Conservation (phyloP, 768 basidiomycete genomes). For the Mycena belliarum region DNA sequence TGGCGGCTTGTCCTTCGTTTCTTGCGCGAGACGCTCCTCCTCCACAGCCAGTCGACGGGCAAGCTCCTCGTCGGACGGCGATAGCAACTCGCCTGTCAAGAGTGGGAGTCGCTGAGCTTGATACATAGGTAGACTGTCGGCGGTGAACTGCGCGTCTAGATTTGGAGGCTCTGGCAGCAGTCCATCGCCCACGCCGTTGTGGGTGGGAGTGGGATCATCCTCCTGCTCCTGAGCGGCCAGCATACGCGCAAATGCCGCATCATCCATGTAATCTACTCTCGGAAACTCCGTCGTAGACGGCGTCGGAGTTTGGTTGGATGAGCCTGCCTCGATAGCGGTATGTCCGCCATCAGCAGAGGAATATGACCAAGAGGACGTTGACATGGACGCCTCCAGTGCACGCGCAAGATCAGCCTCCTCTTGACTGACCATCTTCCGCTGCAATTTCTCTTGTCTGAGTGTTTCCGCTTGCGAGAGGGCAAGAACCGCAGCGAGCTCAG, state of each 20-base stretch:
- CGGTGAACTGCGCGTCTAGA: constrained; percentile 2
- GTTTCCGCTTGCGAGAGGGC: constrained; percentile 52
- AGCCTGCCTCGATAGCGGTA: constrained; percentile 22
- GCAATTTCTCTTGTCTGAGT: constrained; percentile 25
- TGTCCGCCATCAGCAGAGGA: constrained; percentile 13
- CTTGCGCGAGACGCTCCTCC: constrained; percentile 16
- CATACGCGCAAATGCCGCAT: constrained; percentile 18
- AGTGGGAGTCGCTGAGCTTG: constrained; percentile 1
- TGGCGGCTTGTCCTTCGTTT: constrained; percentile 9
- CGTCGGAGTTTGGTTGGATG: constrained; percentile 20
- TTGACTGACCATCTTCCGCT: constrained; percentile 37
- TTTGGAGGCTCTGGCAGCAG: not conserved
- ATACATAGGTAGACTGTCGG: constrained; percentile 2
- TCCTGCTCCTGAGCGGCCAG: constrained; percentile 15
- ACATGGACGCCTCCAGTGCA: constrained; percentile 59
- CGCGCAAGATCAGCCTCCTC: constrained; percentile 70
- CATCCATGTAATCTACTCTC: constrained; percentile 15
- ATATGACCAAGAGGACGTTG: constrained; percentile 12
- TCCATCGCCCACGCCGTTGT: not conserved
- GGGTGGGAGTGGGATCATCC: constrained; percentile 14
- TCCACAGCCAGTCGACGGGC: constrained; percentile 26
- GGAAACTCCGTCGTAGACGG: constrained; percentile 1
- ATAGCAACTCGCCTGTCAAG: constrained; percentile 20
- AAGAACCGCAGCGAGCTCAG: constrained; percentile 41
- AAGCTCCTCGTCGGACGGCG: constrained; percentile 30